Evolutionary conservation across 148 eudicot genomes (phyloP), one percentile per base, ranked within the genome.

Genomic region (Talinum fruticosum): DNA sequence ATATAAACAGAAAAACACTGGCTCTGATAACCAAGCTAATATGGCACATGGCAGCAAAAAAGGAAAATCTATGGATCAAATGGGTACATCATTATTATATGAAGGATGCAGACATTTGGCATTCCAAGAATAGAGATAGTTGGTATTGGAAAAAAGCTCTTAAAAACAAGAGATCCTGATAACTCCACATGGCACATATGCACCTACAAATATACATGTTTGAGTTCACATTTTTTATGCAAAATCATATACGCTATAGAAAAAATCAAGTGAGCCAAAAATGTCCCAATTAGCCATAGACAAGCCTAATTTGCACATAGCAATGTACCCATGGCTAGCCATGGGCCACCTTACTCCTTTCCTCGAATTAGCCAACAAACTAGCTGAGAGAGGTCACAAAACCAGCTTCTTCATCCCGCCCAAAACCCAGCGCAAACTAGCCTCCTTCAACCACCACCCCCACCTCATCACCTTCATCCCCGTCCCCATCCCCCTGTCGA

Each of bases 251-350:
- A 2, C 21, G 18, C 12, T 4, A 19, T 16, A 19, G 41, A 67
- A 18, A 67, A 33, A 67, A 30, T 5, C 45, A 5, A 16, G 18
- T 13, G 1, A 16, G 13, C 13, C 16, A 54, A 54, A 21, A 54
- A 23, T 54, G 62, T 7, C 62, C 15, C 19, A 13, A 49, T n/a
- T n/a, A n/a, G 54, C 16, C 4, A 49, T 3, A 49, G 19, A 29
- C 14, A 12, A 29, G 30, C 33, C 32, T 49, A 49, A 54, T 47
- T 47, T 47, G 53, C 53, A 10, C 53, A 37, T 86, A 34, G 82
- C 71, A 1, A 84, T 86, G 81, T 88, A 76, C 54, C 87, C 90
- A 30, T 87, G 90, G 86, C 75, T 81, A 23, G 88, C 86, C n/a
- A 33, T 83, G 69, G 88, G 90, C 29, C 90, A 87, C 72, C 66